A percentile compares a stretch with the other conserved stretches of the same genome.
phyloP scores from a whole-genome alignment of 1,284 basidiomycete species.

The Mrakiaceae sp. region DNA sequence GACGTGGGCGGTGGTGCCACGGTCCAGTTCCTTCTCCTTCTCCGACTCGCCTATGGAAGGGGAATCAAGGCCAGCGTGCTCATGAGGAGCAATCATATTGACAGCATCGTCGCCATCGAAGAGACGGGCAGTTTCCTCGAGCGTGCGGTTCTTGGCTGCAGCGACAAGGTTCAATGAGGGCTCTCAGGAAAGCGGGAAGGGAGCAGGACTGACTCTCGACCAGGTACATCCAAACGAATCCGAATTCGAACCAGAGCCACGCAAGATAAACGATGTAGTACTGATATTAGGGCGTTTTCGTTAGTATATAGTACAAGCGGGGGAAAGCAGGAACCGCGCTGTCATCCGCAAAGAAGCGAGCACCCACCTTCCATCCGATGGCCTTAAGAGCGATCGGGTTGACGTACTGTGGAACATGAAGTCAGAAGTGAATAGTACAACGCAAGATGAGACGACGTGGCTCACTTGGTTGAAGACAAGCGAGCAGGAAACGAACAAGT shows the following conservation, averaged over 20 bases:
- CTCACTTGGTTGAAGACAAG: conserved; percentile 14
- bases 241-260: conserved; percentile 10
- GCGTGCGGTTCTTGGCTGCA: conserved; percentile 3
- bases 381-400: conserved; percentile 12
- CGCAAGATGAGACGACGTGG: too few species aligned
- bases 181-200: neutral
- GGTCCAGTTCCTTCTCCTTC: too few species aligned
- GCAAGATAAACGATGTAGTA: conserved; percentile 11
- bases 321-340: too few species aligned
- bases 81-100: neutral
- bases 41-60: too few species aligned
- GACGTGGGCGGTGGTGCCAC: too few species aligned
- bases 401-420: conserved; percentile 3
- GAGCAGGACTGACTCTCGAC: neutral
- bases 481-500: conserved; percentile 4
- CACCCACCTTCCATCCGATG: neutral
- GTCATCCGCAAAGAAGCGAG: neutral
- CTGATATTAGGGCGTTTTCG: neutral
- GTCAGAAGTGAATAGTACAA: too few species aligned
- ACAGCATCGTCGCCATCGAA: conserved; percentile 6
- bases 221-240: conserved; percentile 10
- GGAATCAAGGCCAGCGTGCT: too few species aligned
- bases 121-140: conserved; percentile 12
- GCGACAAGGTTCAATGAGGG: neutral
- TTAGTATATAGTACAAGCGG: neutral